These are phyloP conservation scores for Maudiozyma serrabonitensis DNA, from an alignment of 805 yeast genomes.

Conservation along the genomic window DNA sequence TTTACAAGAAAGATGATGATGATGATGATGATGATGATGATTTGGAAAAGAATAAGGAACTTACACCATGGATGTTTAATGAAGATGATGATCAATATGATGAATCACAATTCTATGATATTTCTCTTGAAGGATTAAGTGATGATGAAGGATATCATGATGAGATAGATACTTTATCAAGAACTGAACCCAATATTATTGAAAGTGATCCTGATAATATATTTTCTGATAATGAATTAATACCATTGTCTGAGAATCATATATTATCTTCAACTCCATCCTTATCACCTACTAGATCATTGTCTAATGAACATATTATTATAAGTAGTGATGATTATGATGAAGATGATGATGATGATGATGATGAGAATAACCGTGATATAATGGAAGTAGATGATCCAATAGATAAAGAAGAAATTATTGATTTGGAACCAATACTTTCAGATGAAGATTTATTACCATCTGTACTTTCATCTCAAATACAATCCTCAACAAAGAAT, in stretches of 20 bases:
- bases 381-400: neutral
- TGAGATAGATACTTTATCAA: neutral
- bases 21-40: neutral
- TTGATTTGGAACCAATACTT: conserved; percentile 3
- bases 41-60: too few species aligned
- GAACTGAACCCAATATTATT: neutral
- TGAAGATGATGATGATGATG: too few species aligned
- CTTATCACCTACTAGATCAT: neutral
- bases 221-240: neutral
- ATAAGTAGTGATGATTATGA: neutral
- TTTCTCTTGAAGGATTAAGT: too few species aligned
- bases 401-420: conserved; percentile 9
- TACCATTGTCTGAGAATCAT: neutral
- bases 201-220: neutral
- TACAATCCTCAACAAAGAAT: neutral
- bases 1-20: neutral
- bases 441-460: conserved; percentile 3
- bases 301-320: conserved; percentile 1
- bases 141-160: neutral
- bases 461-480: neutral
- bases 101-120: too few species aligned
- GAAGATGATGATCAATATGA: too few species aligned
- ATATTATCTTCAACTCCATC: neutral
- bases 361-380: conserved; percentile 4
- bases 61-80: too few species aligned